These are phyloP conservation scores for Solanum hybrid DNA, from an alignment of 305 asterid species.

Conservation along the genomic window DNA sequence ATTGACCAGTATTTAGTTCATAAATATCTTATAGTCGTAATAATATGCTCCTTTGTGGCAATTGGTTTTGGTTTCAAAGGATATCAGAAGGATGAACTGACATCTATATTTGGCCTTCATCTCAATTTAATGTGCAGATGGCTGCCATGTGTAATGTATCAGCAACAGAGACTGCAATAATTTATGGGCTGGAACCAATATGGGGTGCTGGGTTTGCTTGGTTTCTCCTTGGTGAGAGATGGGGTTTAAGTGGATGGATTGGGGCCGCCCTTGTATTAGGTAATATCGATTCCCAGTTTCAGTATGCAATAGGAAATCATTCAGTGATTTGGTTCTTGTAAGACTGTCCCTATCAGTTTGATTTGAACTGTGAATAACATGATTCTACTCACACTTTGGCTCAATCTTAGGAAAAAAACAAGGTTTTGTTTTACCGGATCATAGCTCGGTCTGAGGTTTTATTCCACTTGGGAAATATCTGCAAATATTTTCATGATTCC, in stretches of 20 bases:
- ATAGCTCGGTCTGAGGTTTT: not conserved
- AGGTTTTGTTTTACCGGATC: not conserved
- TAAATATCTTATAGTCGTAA: not conserved
- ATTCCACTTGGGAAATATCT: not conserved
- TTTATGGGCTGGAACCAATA: slow-evolving; percentile 79
- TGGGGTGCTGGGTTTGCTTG: slow-evolving; percentile 96
- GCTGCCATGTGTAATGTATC: slow-evolving; percentile 70
- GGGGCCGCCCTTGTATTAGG: slow-evolving; percentile 79
- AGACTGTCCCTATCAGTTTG: not conserved
- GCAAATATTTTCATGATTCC: not conserved
- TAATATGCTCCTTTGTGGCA: not conserved
- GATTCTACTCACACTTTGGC: not conserved
- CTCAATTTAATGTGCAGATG: slow-evolving; percentile 31
- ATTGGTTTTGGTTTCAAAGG: not conserved
- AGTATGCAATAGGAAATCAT: not conserved
- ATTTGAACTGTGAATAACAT: not conserved
- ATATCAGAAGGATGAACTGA: not conserved
- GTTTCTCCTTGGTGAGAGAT: slow-evolving; percentile 85
- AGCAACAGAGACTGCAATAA: slow-evolving; percentile 72
- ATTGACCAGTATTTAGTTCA: not conserved
- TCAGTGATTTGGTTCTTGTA: not conserved
- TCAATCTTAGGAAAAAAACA: not conserved
- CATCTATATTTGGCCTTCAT: not conserved
- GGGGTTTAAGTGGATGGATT: slow-evolving; percentile 76
- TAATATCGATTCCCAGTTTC: slow-evolving; percentile 11